These are phyloP conservation scores for Pythium dissotocum DNA, from an alignment of 352 stramenopile genomes.

Conservation along the genomic window DNA sequence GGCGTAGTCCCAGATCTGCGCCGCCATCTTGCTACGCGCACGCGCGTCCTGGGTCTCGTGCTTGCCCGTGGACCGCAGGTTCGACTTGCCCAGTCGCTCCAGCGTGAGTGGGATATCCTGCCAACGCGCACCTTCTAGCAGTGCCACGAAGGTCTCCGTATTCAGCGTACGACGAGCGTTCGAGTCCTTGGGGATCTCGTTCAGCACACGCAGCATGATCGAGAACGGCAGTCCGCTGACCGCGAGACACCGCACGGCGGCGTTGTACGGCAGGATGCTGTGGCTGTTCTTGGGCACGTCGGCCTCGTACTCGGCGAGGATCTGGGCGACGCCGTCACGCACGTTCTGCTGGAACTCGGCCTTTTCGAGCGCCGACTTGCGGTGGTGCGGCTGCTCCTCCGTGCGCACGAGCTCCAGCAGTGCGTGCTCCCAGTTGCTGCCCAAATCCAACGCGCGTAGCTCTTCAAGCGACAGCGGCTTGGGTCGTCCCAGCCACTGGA, in stretches of 20 bases:
- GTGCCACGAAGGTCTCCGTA: constrained; percentile 56
- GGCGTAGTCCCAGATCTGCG: constrained; percentile 50
- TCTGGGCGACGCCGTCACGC: constrained; percentile 38
- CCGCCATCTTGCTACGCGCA: constrained; percentile 40
- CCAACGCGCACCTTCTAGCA: constrained; percentile 67
- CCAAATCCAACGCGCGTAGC: constrained; percentile 34
- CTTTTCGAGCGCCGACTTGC: constrained; percentile 56
- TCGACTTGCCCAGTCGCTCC: constrained; percentile 54
- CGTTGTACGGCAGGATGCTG: constrained; percentile 52
- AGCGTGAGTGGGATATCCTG: constrained; percentile 65
- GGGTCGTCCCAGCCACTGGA: constrained; percentile 38
- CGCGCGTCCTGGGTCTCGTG: constrained; percentile 5
- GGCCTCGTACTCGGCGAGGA: constrained; percentile 56
- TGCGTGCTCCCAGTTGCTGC: constrained; percentile 46
- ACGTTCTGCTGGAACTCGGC: constrained; percentile 47
- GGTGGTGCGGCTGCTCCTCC: constrained; percentile 59
- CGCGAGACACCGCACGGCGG: constrained; percentile 60
- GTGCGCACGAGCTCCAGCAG: constrained; percentile 56
- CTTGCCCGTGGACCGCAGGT: constrained; percentile 29
- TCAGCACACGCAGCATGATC: constrained; percentile 54
- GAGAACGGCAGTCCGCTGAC: constrained; percentile 56
- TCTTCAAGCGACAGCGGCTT: constrained; percentile 35
- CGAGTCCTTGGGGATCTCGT: constrained; percentile 43
- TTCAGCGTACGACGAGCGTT: constrained; percentile 52
- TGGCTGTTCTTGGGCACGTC: constrained; percentile 19